Base-by-base conservation (phyloP, 179 eudicot species). In the Actinidia chinensis region DNA sequence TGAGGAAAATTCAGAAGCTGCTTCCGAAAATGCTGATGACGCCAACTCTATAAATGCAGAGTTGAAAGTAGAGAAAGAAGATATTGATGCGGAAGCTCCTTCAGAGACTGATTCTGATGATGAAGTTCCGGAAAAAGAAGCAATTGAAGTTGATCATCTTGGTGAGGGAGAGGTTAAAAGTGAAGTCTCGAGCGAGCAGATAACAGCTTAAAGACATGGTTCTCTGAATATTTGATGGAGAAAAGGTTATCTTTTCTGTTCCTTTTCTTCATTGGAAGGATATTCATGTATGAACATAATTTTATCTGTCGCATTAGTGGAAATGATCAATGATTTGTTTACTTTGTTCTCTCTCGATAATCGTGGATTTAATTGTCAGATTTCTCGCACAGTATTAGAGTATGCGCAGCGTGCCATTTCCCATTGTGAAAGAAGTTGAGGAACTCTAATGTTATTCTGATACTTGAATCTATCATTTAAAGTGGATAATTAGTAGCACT, bases 1-100 rank as follows among this genome's bases (percentile, higher is more conserved):
- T 13, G 83, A 75, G 74, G 88, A 76, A 36, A 86, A 87, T 33
- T 59, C 85, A 8, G 47, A 60, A 5, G 61, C 40, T 10, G 74
- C 75, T 8, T 65, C 84, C 72, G 84, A 63, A 51, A 78, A 59
- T 73, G 43, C 74, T 42, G 75, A 22, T 36, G 87, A 84, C 59
- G 69, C 46, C 64, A 76, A 46, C 5, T n/a, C 59, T 60, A 75
- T n/a, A 48, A 71, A 40, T 25, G 78, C 18, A 28, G 83, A 81
- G 46, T 66, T 20, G 68, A 79, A 40, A 64, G 42, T 70, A 20
- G 74, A 69, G 64, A 83, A 77, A 77, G 82, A 78, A 80, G 80
- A 50, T 28, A 42, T 43, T 72, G 83, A 18, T 59, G 67, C 42
- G 46, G 80, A 71, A 52, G 33, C 56, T 40, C 59, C 77, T 70